Evolutionary conservation across 192 early-diverging fungal genomes (phyloP).

Genomic region (Dissophora ornata): DNA sequence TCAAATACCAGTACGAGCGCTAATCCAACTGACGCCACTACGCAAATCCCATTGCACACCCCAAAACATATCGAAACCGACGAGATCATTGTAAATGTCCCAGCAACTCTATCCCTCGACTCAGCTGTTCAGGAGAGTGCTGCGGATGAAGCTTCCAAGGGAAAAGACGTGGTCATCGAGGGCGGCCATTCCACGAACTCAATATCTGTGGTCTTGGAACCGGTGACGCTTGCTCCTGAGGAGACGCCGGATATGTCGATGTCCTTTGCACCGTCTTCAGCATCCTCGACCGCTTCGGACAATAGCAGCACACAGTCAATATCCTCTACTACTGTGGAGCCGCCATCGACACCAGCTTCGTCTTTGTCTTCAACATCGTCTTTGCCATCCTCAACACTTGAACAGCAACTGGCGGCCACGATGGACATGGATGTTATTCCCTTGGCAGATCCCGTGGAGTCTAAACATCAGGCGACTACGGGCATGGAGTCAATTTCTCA

Average conservation of each 20-base stretch:
- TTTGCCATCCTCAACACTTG: background rate
- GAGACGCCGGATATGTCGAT: background rate
- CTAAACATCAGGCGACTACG: background rate
- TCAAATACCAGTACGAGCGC: background rate
- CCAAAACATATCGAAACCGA: background rate
- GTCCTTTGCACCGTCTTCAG: background rate
- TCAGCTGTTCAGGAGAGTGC: background rate
- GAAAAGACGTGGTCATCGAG: too few species aligned
- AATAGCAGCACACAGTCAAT: slow-evolving; percentile 4
- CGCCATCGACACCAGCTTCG: background rate
- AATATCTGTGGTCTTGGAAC: background rate
- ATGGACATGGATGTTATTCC: background rate
- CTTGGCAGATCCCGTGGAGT: background rate
- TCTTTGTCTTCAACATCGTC: background rate
- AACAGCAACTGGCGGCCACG: background rate
- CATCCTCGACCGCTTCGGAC: background rate
- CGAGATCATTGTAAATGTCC: background rate
- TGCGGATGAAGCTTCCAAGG: background rate
- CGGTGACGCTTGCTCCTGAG: slow-evolving; percentile 13
- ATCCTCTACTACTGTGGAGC: slow-evolving; percentile 4
- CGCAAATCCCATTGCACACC: background rate
- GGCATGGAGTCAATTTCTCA: too few species aligned
- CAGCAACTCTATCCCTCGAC: background rate
- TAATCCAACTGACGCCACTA: background rate
- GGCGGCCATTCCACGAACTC: too few species aligned